Base-by-base conservation (phyloP, 2,329 filamentous ascomycete species). In the Botrytis fragariae region DNA sequence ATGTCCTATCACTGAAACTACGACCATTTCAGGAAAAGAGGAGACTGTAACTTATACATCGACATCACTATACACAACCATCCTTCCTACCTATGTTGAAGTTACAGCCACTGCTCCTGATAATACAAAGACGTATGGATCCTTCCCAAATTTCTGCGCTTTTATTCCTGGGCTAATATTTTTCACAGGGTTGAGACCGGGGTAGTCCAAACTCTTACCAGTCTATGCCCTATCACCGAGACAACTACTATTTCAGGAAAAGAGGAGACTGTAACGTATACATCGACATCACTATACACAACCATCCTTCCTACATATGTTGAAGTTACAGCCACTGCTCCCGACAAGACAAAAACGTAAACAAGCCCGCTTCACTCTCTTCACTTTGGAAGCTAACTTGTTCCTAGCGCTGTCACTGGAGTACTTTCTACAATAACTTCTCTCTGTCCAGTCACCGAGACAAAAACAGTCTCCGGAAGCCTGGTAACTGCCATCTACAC, bases 1-100 rank as follows among this genome's bases (percentile, higher is more conserved):
- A 10, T 85, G 84, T 78, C 84, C 85, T 9, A 65, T 76, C 4
- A 79, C 75, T 5, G 75, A 76, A 48, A 74, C 69, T 4, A 65
- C 59, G n/a, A 72, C 69, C 12, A 67, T 74, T 60, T 62, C 59
- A 12, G 72, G 72, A n/a, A 65, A 74, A 61, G 37, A 57, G 18
- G 61, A 54, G 5, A 72, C 69, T 0, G 42, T 74, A 2, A 67
- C 61, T 16, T 74, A 67, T 25, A 74, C 72, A 22, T 65, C 72
- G 0, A 74, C 72, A 9, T 62, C 39, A 8, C 32, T 67, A 8
- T 44, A 68, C 69, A 70, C 51, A 7, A 68, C 63, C 10, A 51
- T 51, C 4, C 45, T 72, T 35, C 59, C 45, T 3, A 72, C 69
- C 4, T 14, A 42, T 25, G 32, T 64, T 54, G 32, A 35, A 42